These are phyloP conservation scores for Neofusicoccum ribis DNA, from an alignment of 2,329 filamentous ascomycete genomes.

Conservation along the genomic window DNA sequence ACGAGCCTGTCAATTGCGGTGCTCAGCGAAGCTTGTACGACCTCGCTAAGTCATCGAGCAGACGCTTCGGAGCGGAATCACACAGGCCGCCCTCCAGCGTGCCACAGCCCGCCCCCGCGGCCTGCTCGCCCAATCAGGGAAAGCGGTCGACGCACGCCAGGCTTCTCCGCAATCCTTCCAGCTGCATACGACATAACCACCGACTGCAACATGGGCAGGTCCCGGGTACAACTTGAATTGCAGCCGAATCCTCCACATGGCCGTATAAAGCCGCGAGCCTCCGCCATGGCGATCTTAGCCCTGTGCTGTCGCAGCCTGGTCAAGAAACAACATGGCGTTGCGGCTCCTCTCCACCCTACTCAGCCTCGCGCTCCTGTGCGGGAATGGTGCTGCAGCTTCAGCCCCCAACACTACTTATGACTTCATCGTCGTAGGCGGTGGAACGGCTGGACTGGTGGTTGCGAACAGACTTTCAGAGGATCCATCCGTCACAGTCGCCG, in stretches of 20 bases:
- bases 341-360: not conserved
- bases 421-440: slow-evolving; percentile 22
- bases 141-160: not conserved
- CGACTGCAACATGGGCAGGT: not conserved
- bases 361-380: not conserved
- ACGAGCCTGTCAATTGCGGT: no score
- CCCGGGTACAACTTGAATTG: not conserved
- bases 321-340: not conserved
- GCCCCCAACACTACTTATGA: slow-evolving; percentile 5
- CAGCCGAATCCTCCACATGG: not conserved
- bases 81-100: not conserved
- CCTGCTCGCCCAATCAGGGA: not conserved
- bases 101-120: not conserved
- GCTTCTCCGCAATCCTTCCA: slow-evolving; percentile 15
- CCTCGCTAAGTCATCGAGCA: not conserved
- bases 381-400: not conserved
- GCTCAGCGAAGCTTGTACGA: not conserved
- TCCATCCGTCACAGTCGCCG: slow-evolving; percentile 24
- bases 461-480: slow-evolving; percentile 31
- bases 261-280: not conserved
- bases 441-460: slow-evolving; percentile 23
- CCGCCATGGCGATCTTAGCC: not conserved
- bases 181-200: not conserved
- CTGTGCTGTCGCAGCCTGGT: not conserved
- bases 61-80: not conserved